phyloP scores from a whole-genome alignment of 2,329 filamentous ascomycete species.

The Xylaria sp. region DNA sequence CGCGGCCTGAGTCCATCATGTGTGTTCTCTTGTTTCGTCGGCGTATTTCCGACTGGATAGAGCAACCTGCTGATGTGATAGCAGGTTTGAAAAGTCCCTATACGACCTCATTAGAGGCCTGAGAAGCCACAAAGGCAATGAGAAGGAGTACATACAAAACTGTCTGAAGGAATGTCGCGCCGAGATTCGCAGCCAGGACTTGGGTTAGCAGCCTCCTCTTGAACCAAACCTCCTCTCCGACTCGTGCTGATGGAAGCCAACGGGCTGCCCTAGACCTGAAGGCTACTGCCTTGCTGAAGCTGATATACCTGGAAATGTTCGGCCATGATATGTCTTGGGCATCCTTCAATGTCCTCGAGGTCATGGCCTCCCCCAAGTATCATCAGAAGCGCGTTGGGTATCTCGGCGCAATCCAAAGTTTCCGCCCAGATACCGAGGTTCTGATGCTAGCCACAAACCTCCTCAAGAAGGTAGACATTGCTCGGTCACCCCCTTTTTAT shows the following conservation, averaged over 20 bases:
- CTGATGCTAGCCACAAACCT: constrained; percentile 97
- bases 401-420: constrained; percentile 94
- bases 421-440: constrained; percentile 94
- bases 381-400: constrained; percentile 96
- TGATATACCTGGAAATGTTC: constrained; percentile 99
- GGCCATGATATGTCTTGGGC: constrained; percentile 99
- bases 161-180: constrained; percentile 94
- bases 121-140: constrained; percentile 93
- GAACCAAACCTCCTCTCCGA: background rate
- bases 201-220: constrained; percentile 69
- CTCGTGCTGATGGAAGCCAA: constrained; percentile 31
- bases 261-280: constrained; percentile 76
- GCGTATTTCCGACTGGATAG: background rate
- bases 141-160: constrained; percentile 94
- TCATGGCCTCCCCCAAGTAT: constrained; percentile 97
- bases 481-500: background rate
- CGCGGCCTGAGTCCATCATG: constrained; percentile 45
- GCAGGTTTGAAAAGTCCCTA: constrained; percentile 98
- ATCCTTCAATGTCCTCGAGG: constrained; percentile 96
- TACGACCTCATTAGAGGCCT: constrained; percentile 98
- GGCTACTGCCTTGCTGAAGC: constrained; percentile 92
- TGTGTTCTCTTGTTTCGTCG: constrained; percentile 34
- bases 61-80: constrained; percentile 42
- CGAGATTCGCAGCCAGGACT: constrained; percentile 92
- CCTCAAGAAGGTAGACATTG: constrained; percentile 79